Base-by-base conservation (phyloP, 2,329 filamentous ascomycete species). In the Purpureocillium takamizusanense region DNA sequence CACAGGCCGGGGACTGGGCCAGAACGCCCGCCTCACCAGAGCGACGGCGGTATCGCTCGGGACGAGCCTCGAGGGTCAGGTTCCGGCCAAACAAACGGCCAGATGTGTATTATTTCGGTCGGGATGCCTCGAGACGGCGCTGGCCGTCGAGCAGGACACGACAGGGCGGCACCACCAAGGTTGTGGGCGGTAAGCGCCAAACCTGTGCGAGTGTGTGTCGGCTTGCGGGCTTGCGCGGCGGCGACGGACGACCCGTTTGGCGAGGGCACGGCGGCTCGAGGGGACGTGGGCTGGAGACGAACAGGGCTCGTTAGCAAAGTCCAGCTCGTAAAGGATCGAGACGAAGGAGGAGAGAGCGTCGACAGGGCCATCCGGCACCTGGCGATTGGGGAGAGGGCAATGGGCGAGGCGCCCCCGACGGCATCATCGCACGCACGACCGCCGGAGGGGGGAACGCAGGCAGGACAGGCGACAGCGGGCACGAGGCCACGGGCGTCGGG, bases 121-220 rank as follows among this genome's bases (percentile, higher is more conserved):
- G 21, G 21, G 21, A 25, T 38, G 41, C 37, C 41, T 44, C 42
- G 41, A 41, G 36, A 45, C 36, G 44, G 43, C 35, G 36, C 42
- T 31, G 27, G 25, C n/a, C 27, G 15, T 37, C 40, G 47, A 50
- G 46, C 44, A 44, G 43, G 42, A 39, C 45, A 50, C 44, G 51
- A 48, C 38, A 50, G 44, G 35, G 39, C 46, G 51, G 50, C 44
- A 53, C 50, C 53, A 54, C 57, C 46, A 40, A 51, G 44, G 43
- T 34, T 42, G 44, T 50, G 43, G 55, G 54, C 55, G 53, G 53
- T 59, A 57, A 59, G 56, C 57, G 56, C 56, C 56, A 42, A 46
- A 10, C 6, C 21, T 25, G 5, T 25, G 21, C 10, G 21, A 5
- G 21, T 25, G 21, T 25, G 21, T 44, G 49, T 42, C 49, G 51